phyloP scores from a whole-genome alignment of 2,329 filamentous ascomycete genomes.

The Aspergillus fischeri region DNA sequence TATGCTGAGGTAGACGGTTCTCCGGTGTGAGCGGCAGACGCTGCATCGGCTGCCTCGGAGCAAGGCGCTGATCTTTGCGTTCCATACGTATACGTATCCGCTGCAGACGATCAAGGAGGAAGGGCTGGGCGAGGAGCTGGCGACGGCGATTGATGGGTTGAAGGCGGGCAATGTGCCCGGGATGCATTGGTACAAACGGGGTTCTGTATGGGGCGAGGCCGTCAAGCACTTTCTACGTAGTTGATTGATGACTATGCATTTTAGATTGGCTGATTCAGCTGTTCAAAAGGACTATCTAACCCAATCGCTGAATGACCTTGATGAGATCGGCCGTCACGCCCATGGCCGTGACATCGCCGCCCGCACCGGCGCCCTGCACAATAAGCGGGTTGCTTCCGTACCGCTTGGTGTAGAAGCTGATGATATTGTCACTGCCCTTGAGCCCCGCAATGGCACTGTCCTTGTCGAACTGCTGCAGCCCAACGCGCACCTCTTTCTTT shows the following conservation, averaged over 20 bases:
- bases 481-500: slow-evolving; percentile 81
- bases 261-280: too few species aligned
- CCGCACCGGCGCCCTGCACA: slow-evolving; percentile 89
- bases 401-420: slow-evolving; percentile 95
- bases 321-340: slow-evolving; percentile 90
- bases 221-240: slow-evolving; percentile 49
- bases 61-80: slow-evolving; percentile 55
- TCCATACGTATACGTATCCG: slow-evolving; percentile 61
- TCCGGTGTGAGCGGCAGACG: slow-evolving; percentile 59
- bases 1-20: slow-evolving; percentile 33
- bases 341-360: slow-evolving; percentile 95
- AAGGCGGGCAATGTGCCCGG: slow-evolving; percentile 53
- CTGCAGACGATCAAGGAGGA: slow-evolving; percentile 54
- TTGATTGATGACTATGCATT: neutral
- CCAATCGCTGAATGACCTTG: slow-evolving; percentile 75
- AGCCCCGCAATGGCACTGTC: slow-evolving; percentile 88
- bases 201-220: slow-evolving; percentile 53
- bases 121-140: slow-evolving; percentile 51
- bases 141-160: slow-evolving; percentile 57
- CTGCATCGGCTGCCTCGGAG: slow-evolving; percentile 55
- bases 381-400: slow-evolving; percentile 90
- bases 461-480: slow-evolving; percentile 81
- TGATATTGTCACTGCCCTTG: slow-evolving; percentile 98
- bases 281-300: slow-evolving; percentile 29
- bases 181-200: slow-evolving; percentile 58